A percentile compares a stretch with the other conserved stretches of the same genome.
Conservation (phyloP, 371 early-diverging fungal species). For the Mortierella sp. region DNA sequence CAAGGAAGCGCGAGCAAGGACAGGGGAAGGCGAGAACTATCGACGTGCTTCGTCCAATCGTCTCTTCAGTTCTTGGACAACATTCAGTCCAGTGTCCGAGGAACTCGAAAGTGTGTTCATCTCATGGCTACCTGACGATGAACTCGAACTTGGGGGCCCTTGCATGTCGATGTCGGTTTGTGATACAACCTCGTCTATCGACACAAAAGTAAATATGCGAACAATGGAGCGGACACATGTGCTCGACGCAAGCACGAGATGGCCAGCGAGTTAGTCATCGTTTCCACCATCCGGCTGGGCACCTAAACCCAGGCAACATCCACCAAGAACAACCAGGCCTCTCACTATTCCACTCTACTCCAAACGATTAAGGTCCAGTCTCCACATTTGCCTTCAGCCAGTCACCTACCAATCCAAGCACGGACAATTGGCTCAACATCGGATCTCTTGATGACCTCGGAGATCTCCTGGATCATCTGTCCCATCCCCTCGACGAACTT, state of each 20-base stretch:
- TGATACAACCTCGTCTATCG: conserved; percentile 35
- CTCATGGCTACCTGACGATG: conserved; percentile 16
- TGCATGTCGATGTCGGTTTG: conserved; percentile 30
- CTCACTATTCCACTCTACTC: conserved; percentile 1
- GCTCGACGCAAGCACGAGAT: not conserved
- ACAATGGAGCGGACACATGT: too few species aligned
- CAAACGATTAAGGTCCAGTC: not conserved
- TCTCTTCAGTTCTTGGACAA: conserved; percentile 34
- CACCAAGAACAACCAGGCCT: not conserved
- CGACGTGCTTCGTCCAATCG: conserved; percentile 46
- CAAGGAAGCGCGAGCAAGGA: too few species aligned
- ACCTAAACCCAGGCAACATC: not conserved
- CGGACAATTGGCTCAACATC: conserved; percentile 56
- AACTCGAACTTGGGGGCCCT: conserved; percentile 19
- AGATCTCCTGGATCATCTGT: conserved; percentile 54
- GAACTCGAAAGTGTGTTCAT: not conserved
- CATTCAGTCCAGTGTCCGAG: conserved; percentile 19
- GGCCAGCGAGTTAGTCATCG: not conserved
- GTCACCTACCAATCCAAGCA: conserved; percentile 57
- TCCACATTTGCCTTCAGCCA: not conserved
- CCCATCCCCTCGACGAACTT: conserved; percentile 61
- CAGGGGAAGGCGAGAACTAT: too few species aligned
- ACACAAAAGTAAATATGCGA: too few species aligned
- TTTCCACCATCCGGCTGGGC: too few species aligned
- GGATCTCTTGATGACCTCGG: conserved; percentile 59